Conservation (phyloP, 257 asterid genomes). For the Rauvolfia tetraphylla region DNA sequence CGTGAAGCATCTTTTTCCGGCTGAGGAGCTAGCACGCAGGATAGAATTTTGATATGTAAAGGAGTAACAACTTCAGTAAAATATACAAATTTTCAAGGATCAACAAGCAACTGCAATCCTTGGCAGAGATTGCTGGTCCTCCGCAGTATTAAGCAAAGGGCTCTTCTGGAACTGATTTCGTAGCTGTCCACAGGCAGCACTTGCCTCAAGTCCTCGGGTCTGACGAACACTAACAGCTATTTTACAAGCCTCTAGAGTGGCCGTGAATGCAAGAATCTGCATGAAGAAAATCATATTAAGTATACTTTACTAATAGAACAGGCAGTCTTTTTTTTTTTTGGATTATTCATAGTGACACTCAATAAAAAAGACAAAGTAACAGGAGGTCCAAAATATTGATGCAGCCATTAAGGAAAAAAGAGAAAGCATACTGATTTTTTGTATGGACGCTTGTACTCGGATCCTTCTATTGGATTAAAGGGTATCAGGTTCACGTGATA, state of each 20-base stretch:
- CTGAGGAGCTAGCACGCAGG: neutral
- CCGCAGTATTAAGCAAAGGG: constrained; percentile 47
- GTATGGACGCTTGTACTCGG: constrained; percentile 75
- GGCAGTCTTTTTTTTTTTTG: neutral
- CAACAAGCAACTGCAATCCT: constrained; percentile 53
- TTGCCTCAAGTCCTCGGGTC: constrained; percentile 94
- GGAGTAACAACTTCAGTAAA: neutral
- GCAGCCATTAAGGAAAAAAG: constrained; percentile 7
- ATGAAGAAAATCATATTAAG: constrained; percentile 4
- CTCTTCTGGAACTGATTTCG: constrained; percentile 83
- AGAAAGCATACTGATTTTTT: constrained; percentile 56
- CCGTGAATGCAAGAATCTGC: constrained; percentile 73
- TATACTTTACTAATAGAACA: neutral
- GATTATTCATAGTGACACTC: too few relatives aligned
- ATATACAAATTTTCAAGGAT: constrained; percentile 3
- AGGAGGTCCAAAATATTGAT: neutral
- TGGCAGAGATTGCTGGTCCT: constrained; percentile 36
- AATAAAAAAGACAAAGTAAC: neutral
- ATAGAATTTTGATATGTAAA: neutral
- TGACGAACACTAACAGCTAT: constrained; percentile 80
- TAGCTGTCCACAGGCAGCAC: constrained; percentile 97
- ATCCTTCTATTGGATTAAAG: constrained; percentile 74
- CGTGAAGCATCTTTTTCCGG: neutral
- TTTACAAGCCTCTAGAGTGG: constrained; percentile 77
- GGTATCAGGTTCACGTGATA: constrained; percentile 93